Base-by-base conservation (phyloP, 495 filamentous ascomycete species). In the Talaromyces liani region DNA sequence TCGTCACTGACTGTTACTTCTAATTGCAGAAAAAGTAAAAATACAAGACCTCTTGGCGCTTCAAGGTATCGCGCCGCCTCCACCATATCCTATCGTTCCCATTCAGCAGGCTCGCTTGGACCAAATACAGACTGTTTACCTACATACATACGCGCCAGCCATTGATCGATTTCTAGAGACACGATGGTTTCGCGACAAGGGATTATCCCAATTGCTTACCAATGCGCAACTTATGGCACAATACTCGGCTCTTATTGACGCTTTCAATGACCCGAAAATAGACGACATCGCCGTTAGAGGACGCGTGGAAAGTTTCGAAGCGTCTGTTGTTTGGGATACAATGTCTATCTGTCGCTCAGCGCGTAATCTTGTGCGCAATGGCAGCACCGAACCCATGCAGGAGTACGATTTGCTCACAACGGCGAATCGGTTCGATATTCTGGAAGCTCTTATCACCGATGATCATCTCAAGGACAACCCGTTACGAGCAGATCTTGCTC, bases 141-240 rank as follows among this genome's bases (percentile, higher is more conserved):
- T 84, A 63, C 86, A 87, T 54, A 85, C 90, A 58, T 97, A 94
- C 71, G 85, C 85, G 18, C 83, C 84, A 1, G 91, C 89, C 25
- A 85, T 97, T 39, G 85, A 91, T 67, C 84, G 84, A 61, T 87
- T 96, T 64, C 83, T 97, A 61, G 92, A 97, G 67, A 88, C 91
- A n/a, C 80, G 80, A 33, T 97, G 91, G 91, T 96, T 88, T 71
- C 75, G 81, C 60, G 81, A 75, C 69, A 82, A 74, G 69, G 85
- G 75, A 39, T 65, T 82, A 4, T 67, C 71, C 6, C 69, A 82
- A 31, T 74, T 93, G 6, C 73, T 84, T 73, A 80, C 78, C 27
- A 85, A 88, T 65, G 72, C 74, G 33, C 76, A 80, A 33, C 75
- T 91, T 16, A 81, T 87, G 70, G 81, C 85, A 55, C 82, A 87